These are phyloP conservation scores for Solanum megistacrolobum DNA, from an alignment of 257 asterid genomes.

Conservation along the genomic window DNA sequence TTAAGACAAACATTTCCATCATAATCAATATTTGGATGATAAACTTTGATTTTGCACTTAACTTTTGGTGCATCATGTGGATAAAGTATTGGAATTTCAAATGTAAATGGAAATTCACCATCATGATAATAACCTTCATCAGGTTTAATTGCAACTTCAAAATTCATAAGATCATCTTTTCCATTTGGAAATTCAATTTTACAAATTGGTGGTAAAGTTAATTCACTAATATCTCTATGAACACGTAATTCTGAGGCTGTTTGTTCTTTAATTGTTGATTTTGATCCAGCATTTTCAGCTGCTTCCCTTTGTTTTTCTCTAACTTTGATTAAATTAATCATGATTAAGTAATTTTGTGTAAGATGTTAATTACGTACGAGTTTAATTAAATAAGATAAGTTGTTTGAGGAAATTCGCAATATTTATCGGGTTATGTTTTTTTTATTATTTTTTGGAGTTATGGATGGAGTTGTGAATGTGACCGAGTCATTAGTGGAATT, in stretches of 20 bases:
- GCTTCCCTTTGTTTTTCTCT: background rate
- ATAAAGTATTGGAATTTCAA: constrained; percentile 72
- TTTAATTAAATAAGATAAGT: background rate
- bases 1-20: constrained; percentile 95
- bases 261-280: background rate
- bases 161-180: constrained; percentile 88
- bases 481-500: background rate
- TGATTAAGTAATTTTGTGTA: background rate
- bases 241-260: background rate
- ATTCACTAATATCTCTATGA: constrained; percentile 60
- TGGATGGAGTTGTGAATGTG: background rate
- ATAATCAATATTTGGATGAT: constrained; percentile 87
- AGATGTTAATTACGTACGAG: background rate
- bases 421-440: background rate
- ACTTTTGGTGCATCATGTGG: constrained; percentile 97
- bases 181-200: constrained; percentile 76
- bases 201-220: constrained; percentile 68
- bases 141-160: constrained; percentile 77
- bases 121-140: constrained; percentile 80
- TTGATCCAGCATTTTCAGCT: background rate
- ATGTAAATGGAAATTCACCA: constrained; percentile 70
- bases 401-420: background rate
- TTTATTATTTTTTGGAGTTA: background rate
- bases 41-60: constrained; percentile 91
- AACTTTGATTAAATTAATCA: background rate